Evolutionary conservation across 1,284 basidiomycete species (phyloP).

Genomic region (Microbotryomycetes sp.): DNA sequence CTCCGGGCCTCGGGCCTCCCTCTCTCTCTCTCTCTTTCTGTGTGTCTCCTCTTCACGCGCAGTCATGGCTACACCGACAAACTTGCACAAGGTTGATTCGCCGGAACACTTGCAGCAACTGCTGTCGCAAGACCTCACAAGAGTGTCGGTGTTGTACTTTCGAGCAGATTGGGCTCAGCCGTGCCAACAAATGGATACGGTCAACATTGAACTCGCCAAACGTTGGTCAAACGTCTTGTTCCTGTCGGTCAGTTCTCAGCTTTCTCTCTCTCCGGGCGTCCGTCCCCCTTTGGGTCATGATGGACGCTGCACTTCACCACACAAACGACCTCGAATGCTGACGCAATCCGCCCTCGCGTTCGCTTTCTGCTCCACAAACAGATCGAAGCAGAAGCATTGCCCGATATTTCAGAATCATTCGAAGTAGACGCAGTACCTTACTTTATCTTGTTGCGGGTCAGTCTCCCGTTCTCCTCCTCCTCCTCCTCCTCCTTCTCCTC

Average conservation of each 20-base stretch:
- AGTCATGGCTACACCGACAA: conserved; percentile 2
- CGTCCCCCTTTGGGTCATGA: conserved; percentile 64
- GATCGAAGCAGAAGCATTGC: conserved; percentile 84
- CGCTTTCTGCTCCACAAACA: conserved; percentile 41
- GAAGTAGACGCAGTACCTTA: conserved; percentile 85
- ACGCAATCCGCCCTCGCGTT: neutral
- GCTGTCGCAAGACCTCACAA: conserved; percentile 65
- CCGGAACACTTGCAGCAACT: conserved; percentile 65
- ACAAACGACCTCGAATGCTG: no score
- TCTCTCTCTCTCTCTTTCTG: neutral
- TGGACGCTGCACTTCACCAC: no score
- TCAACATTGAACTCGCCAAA: conserved; percentile 24
- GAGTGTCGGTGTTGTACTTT: conserved; percentile 81
- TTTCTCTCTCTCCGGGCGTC: conserved; percentile 61
- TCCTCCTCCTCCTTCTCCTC: conserved; percentile 2
- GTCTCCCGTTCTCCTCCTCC: conserved; percentile 34
- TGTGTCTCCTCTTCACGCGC: no score
- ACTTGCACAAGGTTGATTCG: conserved; percentile 50
- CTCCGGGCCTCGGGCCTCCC: no score
- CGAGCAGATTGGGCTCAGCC: conserved; percentile 90
- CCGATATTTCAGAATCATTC: conserved; percentile 89
- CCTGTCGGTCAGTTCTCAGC: conserved; percentile 50
- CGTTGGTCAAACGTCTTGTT: conserved; percentile 22
- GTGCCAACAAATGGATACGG: conserved; percentile 75
- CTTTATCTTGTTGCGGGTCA: conserved; percentile 73